These are phyloP conservation scores for Laburnicola sp. DNA, from an alignment of 2,329 filamentous ascomycete genomes.

Conservation along the genomic window DNA sequence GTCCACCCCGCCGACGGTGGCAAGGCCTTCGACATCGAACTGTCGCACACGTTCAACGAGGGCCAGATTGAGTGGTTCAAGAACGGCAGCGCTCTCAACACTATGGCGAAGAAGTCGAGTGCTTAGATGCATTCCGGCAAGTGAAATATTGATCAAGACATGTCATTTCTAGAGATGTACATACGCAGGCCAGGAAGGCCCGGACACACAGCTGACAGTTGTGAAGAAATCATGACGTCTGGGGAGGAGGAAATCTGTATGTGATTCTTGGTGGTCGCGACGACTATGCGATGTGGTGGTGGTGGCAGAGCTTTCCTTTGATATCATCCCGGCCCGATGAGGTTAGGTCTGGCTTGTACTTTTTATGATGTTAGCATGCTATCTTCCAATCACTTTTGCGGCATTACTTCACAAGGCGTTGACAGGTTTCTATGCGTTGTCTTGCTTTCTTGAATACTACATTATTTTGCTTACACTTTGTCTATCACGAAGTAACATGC, in stretches of 20 bases:
- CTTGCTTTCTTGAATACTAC: too few species aligned
- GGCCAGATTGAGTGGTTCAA: constrained; percentile 99
- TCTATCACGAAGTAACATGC: too few species aligned
- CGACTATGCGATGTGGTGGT: constrained; percentile 22
- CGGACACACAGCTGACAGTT: constrained; percentile 21
- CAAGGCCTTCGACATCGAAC: constrained; percentile 75
- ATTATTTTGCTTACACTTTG: too few species aligned
- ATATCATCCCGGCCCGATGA: constrained; percentile 32
- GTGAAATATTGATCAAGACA: constrained; percentile 8
- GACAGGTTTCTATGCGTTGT: neutral
- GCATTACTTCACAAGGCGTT: constrained; percentile 1
- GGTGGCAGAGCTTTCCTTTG: constrained; percentile 30
- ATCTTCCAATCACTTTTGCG: constrained; percentile 34
- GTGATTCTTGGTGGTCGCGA: constrained; percentile 19
- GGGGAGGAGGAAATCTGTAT: constrained; percentile 27
- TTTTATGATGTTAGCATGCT: constrained; percentile 45
- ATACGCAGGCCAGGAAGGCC: constrained; percentile 31
- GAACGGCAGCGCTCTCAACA: constrained; percentile 96
- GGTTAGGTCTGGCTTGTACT: constrained; percentile 42
- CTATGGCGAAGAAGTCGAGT: constrained; percentile 78
- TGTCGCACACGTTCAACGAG: constrained; percentile 97
- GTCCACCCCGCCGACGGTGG: constrained; percentile 87
- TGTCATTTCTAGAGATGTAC: constrained; percentile 38
- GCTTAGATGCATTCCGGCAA: constrained; percentile 21
- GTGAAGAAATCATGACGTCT: constrained; percentile 18